Evolutionary conservation across 164 flowering plant genomes (phyloP), one percentile per base, ranked within the genome.

Genomic region (Akebia trifoliata): DNA sequence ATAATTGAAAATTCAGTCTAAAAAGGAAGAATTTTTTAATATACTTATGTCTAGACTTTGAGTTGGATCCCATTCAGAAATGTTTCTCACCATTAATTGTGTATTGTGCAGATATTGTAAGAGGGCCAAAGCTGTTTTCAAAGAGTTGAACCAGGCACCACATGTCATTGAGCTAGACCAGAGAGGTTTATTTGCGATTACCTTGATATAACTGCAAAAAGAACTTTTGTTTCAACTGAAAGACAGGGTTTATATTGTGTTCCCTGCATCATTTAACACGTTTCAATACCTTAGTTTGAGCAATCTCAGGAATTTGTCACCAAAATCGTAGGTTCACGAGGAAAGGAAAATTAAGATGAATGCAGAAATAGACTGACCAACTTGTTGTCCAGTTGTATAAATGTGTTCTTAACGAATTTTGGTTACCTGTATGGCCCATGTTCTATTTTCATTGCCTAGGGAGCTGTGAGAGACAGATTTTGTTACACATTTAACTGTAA

Each of bases 61-160:
- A 42, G 46, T 18, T 7, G 46, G 46, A 42, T 42, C 20, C 46
- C 22, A 17, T 28, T 17, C 54, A 28, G 3, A 17, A 12, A 29
- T 53, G 22, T 51, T 31, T 54, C 39, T 53, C 12, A 42, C 32
- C 18, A 25, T 21, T 52, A 18, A 3, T 14, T 36, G 26, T 28
- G 26, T 54, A 24, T 49, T 68, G 22, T 71, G 57, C 79, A 92
- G 95, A 69, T 87, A 85, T 56, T 93, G 94, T 74, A 80, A 59
- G 65, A 82, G 72, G 69, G 97, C 97, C 10, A 93, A 93, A 70
- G 76, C 75, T 69, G 95, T 90, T 47, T 90, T 93, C 73, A 80
- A 83, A 60, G 90, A 87, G 77, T 60, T 93, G 75, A 77, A 90
- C 35, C 80, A 81, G 64, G 66, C 15, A 29, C 90, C 98, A 8